phyloP scores from a whole-genome alignment of 179 eudicot genomes.

The Drosera spatulata region DNA sequence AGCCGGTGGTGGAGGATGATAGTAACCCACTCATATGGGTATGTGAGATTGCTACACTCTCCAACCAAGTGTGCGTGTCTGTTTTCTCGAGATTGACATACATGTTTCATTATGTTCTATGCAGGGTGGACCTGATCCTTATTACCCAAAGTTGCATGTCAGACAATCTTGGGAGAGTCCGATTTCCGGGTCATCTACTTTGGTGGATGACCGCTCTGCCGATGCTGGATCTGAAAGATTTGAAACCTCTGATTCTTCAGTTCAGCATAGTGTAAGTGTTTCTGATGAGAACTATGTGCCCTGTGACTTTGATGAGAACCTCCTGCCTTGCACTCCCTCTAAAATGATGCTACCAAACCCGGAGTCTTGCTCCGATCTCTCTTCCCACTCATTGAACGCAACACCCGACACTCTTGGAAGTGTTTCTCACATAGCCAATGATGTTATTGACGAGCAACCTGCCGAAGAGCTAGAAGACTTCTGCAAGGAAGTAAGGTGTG shows the following conservation, averaged over 20 bases:
- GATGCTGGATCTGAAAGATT: constrained; percentile 11
- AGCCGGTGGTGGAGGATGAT: constrained; percentile 16
- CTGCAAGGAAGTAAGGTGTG: constrained; percentile 32
- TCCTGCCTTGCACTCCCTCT: constrained; percentile 12
- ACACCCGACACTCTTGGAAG: constrained; percentile 8
- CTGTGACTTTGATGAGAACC: constrained; percentile 23
- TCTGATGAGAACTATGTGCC: constrained; percentile 29
- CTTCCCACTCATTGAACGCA: constrained; percentile 10
- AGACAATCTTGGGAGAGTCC: constrained; percentile 28
- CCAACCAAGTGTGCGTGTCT: neutral
- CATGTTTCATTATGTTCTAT: constrained; percentile 1
- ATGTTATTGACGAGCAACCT: constrained; percentile 8
- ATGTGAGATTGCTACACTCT: constrained; percentile 3
- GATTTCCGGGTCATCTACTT: constrained; percentile 15
- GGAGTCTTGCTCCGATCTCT: constrained; percentile 23
- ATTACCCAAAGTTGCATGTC: constrained; percentile 20
- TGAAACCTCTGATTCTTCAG: constrained; percentile 23
- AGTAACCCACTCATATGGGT: constrained; percentile 21
- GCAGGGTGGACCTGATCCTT: constrained; percentile 24
- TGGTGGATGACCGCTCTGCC: constrained; percentile 15
- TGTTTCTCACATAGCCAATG: constrained; percentile 5
- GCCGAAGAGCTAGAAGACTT: constrained; percentile 17
- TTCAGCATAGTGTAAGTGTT: constrained; percentile 25
- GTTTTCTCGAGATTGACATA: too few species aligned
- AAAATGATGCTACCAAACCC: constrained; percentile 10